phyloP scores from a whole-genome alignment of 805 yeast genomes.

The Kockiozyma suomiensis region DNA sequence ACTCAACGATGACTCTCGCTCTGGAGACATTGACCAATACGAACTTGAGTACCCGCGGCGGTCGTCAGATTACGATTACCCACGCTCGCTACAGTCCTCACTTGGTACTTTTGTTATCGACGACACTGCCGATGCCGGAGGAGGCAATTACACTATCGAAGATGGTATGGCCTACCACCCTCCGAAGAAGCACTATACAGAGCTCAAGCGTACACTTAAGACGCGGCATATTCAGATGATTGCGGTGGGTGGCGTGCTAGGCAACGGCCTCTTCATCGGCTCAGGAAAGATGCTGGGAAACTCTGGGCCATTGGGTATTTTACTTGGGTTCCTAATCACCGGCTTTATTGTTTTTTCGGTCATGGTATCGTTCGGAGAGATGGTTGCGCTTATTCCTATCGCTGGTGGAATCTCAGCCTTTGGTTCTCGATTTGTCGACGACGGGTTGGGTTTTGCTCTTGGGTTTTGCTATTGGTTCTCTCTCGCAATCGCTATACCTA shows the following conservation, averaged over 20 bases:
- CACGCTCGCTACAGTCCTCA: conserved; percentile 23
- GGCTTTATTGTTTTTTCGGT: conserved; percentile 31
- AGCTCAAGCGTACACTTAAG: conserved; percentile 47
- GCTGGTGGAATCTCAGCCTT: conserved; percentile 58
- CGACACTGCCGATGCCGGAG: conserved; percentile 28
- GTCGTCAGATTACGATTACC: conserved; percentile 10
- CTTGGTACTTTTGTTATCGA: conserved; percentile 29
- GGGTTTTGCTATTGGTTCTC: conserved; percentile 71
- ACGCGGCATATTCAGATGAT: conserved; percentile 71
- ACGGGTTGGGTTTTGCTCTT: conserved; percentile 56
- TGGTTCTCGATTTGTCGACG: conserved; percentile 54
- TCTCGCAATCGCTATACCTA: conserved; percentile 71
- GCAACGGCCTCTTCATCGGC: conserved; percentile 76
- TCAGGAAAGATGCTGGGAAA: conserved; percentile 58
- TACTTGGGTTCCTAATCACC: conserved; percentile 42
- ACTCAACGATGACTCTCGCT: conserved; percentile 1
- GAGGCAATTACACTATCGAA: conserved; percentile 30
- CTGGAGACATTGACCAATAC: conserved; percentile 2
- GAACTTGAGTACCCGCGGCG: conserved; percentile 4
- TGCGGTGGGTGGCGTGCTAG: conserved; percentile 74
- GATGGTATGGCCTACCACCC: conserved; percentile 14
- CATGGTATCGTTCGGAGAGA: conserved; percentile 38
- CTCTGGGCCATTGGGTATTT: conserved; percentile 50
- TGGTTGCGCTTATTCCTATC: conserved; percentile 47
- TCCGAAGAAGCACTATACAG: conserved; percentile 20